phyloP scores from a whole-genome alignment of 2,329 filamentous ascomycete genomes.

The Fusarium cyanostomum region DNA sequence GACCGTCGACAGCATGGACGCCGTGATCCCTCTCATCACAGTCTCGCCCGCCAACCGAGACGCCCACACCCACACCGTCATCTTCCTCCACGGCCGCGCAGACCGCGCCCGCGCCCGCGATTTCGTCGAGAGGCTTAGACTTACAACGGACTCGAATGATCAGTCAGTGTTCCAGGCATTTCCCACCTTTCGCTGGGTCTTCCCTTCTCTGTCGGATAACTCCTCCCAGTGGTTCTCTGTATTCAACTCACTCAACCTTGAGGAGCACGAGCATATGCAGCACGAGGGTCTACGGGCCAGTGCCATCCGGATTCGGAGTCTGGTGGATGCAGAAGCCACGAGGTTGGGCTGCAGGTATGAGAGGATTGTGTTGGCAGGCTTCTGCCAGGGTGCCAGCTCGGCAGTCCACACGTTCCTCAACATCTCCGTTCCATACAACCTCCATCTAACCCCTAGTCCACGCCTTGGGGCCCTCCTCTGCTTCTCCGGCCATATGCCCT shows the following conservation, averaged over 20 bases:
- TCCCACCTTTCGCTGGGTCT: conserved; percentile 60
- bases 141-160: conserved; percentile 42
- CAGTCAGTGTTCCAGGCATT: conserved; percentile 51
- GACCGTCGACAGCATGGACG: not conserved
- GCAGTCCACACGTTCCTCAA: conserved; percentile 50
- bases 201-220: conserved; percentile 50
- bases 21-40: not conserved
- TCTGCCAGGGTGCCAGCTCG: conserved; percentile 58
- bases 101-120: conserved; percentile 48
- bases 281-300: conserved; percentile 51
- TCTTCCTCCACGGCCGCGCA: conserved; percentile 58
- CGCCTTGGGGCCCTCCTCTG: conserved; percentile 49
- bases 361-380: conserved; percentile 54
- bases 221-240: conserved; percentile 61
- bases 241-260: conserved; percentile 52
- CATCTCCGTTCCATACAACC: conserved; percentile 16
- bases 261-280: conserved; percentile 55
- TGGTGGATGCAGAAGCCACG: conserved; percentile 50
- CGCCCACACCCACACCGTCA: conserved; percentile 53
- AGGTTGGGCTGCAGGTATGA: conserved; percentile 50
- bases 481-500: conserved; percentile 50
- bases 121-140: conserved; percentile 45
- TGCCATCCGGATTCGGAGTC: conserved; percentile 43
- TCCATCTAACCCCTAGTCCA: not conserved
- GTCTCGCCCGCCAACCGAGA: not conserved